phyloP scores from a whole-genome alignment of 192 early-diverging fungal genomes.

The Mycoemilia scoparia region DNA sequence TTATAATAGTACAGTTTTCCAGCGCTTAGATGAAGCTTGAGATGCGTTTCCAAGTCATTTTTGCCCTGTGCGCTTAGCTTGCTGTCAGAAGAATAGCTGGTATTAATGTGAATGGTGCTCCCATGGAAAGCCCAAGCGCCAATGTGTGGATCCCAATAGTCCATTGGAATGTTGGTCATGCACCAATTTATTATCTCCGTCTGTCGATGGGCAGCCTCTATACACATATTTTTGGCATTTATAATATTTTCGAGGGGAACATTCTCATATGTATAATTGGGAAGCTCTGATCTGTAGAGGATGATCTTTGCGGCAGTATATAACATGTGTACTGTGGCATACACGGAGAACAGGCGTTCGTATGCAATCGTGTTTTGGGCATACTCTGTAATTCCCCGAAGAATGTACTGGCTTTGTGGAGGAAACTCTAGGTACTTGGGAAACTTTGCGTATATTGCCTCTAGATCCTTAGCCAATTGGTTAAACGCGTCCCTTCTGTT shows the following conservation, averaged over 20 bases:
- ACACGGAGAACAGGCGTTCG: constrained; percentile 9
- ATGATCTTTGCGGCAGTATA: constrained; percentile 29
- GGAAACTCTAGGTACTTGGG: constrained; percentile 20
- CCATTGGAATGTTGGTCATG: constrained; percentile 17
- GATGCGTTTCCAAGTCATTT: constrained; percentile 21
- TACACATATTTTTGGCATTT: constrained; percentile 21
- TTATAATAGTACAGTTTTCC: constrained; percentile 32
- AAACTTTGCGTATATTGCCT: constrained; percentile 15
- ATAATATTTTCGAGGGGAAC: constrained; percentile 9
- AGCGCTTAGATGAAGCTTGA: constrained; percentile 23
- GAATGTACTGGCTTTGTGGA: constrained; percentile 13
- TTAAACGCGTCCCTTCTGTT: constrained; percentile 23
- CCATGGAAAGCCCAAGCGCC: constrained; percentile 30
- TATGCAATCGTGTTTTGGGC: constrained; percentile 4
- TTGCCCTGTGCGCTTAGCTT: constrained; percentile 19
- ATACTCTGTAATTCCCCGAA: constrained; percentile 8
- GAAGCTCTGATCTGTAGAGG: constrained; percentile 27
- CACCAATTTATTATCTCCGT: constrained; percentile 26
- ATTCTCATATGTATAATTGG: constrained; percentile 21
- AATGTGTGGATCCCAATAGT: constrained; percentile 27
- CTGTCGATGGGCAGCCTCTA: constrained; percentile 23
- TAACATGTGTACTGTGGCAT: constrained; percentile 23
- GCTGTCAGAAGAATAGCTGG: constrained; percentile 15
- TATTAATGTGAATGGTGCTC: constrained; percentile 25
- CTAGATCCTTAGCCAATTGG: constrained; percentile 19